phyloP scores from a whole-genome alignment of 192 early-diverging fungal species.

The Oehlia diaphana region DNA sequence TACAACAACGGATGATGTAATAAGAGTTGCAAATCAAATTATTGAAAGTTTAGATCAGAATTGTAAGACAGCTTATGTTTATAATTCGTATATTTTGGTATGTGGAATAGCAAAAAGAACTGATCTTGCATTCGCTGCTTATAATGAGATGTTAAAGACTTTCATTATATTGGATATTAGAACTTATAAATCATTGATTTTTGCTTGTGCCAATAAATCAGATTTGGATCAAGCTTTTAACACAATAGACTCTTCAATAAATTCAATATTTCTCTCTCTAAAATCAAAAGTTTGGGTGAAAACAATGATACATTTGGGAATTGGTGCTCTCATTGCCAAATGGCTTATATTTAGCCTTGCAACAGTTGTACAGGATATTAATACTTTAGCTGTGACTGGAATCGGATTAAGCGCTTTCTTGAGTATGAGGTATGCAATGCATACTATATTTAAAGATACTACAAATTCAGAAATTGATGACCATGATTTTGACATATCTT shows the following conservation, averaged over 20 bases:
- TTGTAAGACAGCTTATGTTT: not conserved
- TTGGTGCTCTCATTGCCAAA: constrained; percentile 2
- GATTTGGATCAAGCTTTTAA: constrained; percentile 1
- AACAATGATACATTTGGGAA: not conserved
- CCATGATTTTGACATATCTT: not conserved
- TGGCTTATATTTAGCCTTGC: not conserved
- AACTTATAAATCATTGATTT: constrained; percentile 14
- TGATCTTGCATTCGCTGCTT: not conserved
- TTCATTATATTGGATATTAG: not conserved
- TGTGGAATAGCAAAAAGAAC: constrained; percentile 10
- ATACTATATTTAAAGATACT: not conserved
- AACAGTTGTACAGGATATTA: not conserved
- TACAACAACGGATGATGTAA: constrained; percentile 5
- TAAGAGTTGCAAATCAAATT: not conserved
- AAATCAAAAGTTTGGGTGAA: not conserved
- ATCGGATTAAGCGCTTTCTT: constrained; percentile 1
- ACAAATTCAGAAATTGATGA: not conserved
- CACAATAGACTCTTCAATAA: not conserved
- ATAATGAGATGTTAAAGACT: not conserved
- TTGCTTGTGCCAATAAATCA: not conserved
- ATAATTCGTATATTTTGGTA: constrained; percentile 8
- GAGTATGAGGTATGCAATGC: not conserved
- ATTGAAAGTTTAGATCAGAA: not conserved
- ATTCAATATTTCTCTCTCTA: not conserved
- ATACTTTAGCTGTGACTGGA: not conserved